These are phyloP conservation scores for Saturnispora mendoncae DNA, from an alignment of 805 yeast species.

Conservation along the genomic window DNA sequence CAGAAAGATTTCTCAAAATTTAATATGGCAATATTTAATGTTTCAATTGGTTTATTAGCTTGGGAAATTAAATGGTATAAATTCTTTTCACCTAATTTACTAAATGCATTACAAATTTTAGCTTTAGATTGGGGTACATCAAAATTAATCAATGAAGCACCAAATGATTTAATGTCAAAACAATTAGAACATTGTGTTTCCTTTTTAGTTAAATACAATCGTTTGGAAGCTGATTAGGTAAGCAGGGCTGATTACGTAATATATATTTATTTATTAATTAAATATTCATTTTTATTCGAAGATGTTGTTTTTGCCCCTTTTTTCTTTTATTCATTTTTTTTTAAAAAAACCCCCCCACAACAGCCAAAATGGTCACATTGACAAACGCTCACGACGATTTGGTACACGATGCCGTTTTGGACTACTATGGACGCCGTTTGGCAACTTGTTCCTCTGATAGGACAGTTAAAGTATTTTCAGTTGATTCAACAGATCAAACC, in stretches of 20 bases:
- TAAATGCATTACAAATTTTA: constrained; percentile 48
- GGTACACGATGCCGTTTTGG: constrained; percentile 94
- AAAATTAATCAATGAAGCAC: constrained; percentile 57
- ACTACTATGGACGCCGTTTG: constrained; percentile 89
- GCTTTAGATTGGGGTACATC: constrained; percentile 71
- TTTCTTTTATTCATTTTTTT: too few relatives aligned
- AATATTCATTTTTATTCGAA: not conserved
- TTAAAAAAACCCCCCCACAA: too few relatives aligned
- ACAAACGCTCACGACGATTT: constrained; percentile 87
- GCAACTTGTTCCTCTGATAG: constrained; percentile 97
- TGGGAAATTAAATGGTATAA: constrained; percentile 98
- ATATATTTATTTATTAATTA: not conserved
- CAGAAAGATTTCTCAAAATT: constrained; percentile 22
- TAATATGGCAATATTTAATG: constrained; percentile 54
- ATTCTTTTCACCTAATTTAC: constrained; percentile 69
- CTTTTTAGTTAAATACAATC: not conserved
- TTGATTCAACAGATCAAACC: constrained; percentile 70
- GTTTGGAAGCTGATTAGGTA: not conserved
- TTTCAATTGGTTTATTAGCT: constrained; percentile 72
- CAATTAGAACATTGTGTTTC: not conserved
- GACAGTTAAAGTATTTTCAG: constrained; percentile 88
- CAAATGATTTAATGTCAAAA: not conserved
- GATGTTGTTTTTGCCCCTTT: too few relatives aligned
- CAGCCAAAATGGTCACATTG: constrained; percentile 73
- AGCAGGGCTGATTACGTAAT: not conserved